These are phyloP conservation scores for Escallonia herrerae DNA, from an alignment of 129 eudicot genomes.

Conservation along the genomic window DNA sequence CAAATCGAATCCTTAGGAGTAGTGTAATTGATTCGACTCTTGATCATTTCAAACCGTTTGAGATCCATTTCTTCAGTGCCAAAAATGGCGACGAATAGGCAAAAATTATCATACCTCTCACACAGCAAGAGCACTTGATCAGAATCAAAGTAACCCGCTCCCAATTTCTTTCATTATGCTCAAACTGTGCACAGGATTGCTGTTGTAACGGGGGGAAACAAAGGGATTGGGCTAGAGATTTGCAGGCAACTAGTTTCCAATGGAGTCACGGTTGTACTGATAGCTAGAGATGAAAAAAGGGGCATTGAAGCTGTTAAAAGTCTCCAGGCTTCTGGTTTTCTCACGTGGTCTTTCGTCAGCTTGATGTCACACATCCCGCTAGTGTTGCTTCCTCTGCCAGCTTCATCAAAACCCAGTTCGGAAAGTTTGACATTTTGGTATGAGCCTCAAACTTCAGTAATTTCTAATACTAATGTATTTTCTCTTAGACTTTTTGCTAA, in stretches of 20 bases:
- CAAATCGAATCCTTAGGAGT: too few relatives aligned
- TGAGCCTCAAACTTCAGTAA: too few relatives aligned
- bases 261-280: constrained; percentile 18
- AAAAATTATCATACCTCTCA: too few relatives aligned
- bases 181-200: constrained; percentile 18
- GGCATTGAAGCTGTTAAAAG: constrained; percentile 19
- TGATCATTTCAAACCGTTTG: too few relatives aligned
- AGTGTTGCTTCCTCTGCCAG: constrained; percentile 27
- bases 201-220: constrained; percentile 31
- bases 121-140: too few relatives aligned
- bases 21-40: too few relatives aligned
- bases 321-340: constrained; percentile 12
- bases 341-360: constrained; percentile 6
- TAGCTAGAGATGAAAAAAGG: constrained; percentile 20
- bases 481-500: too few relatives aligned
- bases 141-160: too few relatives aligned
- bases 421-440: constrained; percentile 23
- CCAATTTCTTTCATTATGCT: too few relatives aligned
- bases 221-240: constrained; percentile 23
- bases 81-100: too few relatives aligned
- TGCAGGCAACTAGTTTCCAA: constrained; percentile 22
- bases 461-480: too few relatives aligned
- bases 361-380: constrained; percentile 14
- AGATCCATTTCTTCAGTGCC: too few relatives aligned
- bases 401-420: constrained; percentile 15